Conservation (phyloP, 208 protist species). For the Spironucleus salmonicida region DNA sequence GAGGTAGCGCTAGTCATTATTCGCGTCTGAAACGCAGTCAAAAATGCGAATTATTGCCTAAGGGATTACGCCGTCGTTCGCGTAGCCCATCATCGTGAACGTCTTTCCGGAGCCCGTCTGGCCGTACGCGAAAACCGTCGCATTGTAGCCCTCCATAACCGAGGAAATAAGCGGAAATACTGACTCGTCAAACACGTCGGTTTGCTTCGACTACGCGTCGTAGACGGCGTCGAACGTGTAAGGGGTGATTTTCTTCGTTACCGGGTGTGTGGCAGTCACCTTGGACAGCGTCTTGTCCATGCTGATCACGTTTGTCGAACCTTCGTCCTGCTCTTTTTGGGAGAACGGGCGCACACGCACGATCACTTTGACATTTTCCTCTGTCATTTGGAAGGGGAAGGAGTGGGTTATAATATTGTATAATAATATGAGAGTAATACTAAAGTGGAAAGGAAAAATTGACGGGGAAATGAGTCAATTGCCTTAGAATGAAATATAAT, state of each 20-base stretch:
- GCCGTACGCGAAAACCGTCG: slow-evolving; percentile 39
- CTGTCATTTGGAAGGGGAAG: too few relatives aligned
- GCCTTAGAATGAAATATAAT: too few relatives aligned
- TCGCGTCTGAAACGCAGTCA: neutral
- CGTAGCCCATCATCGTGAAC: slow-evolving; percentile 17
- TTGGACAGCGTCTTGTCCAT: neutral
- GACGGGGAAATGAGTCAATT: too few relatives aligned
- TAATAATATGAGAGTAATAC: too few relatives aligned
- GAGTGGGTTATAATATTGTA: too few relatives aligned
- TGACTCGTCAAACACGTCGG: neutral
- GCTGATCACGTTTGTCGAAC: neutral
- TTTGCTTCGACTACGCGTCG: neutral
- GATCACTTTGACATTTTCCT: slow-evolving; percentile 17
- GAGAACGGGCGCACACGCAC: slow-evolving; percentile 28
- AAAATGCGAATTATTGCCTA: neutral
- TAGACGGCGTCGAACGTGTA: slow-evolving; percentile 21
- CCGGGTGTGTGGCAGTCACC: neutral
- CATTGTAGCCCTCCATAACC: slow-evolving; percentile 36
- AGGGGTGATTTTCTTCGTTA: too few relatives aligned
- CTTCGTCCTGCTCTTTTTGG: slow-evolving; percentile 1
- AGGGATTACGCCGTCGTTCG: neutral
- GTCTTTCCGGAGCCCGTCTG: slow-evolving; percentile 15
- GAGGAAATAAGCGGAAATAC: slow-evolving; percentile 5
- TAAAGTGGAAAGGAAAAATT: too few relatives aligned
- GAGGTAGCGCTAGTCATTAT: neutral